Conservation (phyloP, 75 land plant genomes). For the Pinus taeda region DNA sequence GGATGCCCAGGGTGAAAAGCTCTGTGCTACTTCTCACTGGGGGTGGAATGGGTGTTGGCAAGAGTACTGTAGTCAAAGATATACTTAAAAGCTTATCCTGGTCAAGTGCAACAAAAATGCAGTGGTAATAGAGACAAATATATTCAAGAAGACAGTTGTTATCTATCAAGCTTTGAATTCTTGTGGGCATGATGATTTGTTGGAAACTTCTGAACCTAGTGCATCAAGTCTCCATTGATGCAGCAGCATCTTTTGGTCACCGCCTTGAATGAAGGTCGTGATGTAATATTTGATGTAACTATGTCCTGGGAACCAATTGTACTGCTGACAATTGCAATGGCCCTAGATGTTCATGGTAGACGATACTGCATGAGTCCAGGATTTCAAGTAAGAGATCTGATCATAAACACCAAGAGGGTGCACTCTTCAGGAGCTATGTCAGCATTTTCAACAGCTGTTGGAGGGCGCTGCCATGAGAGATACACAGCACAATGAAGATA, state of each 20-base stretch:
- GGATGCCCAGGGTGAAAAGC: conserved; percentile 28
- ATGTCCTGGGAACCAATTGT: conserved; percentile 90
- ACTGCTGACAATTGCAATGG: conserved; percentile 80
- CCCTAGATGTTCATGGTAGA: conserved; percentile 55
- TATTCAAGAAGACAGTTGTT: conserved; percentile 88
- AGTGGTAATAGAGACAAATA: conserved; percentile 87
- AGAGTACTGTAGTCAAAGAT: conserved; percentile 84
- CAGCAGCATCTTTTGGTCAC: conserved; percentile 89
- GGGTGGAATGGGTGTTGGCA: conserved; percentile 94
- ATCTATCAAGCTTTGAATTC: conserved; percentile 72
- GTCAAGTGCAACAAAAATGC: conserved; percentile 62
- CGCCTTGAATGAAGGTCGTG: conserved; percentile 84
- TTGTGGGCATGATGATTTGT: conserved; percentile 59
- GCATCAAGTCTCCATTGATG: conserved; percentile 79
- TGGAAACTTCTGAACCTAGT: conserved; percentile 80
- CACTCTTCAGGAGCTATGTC: too few species aligned
- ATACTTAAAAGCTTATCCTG: conserved; percentile 70
- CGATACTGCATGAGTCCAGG: conserved; percentile 73
- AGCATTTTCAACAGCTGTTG: too few species aligned
- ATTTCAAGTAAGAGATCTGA: conserved; percentile 1
- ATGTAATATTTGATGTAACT: conserved; percentile 89
- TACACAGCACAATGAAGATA: too few species aligned
- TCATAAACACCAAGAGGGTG: too few species aligned
- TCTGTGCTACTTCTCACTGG: conserved; percentile 85
- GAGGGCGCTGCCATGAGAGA: too few species aligned